These are phyloP conservation scores for Mycena capillaripes DNA, from an alignment of 768 basidiomycete genomes.

Conservation along the genomic window DNA sequence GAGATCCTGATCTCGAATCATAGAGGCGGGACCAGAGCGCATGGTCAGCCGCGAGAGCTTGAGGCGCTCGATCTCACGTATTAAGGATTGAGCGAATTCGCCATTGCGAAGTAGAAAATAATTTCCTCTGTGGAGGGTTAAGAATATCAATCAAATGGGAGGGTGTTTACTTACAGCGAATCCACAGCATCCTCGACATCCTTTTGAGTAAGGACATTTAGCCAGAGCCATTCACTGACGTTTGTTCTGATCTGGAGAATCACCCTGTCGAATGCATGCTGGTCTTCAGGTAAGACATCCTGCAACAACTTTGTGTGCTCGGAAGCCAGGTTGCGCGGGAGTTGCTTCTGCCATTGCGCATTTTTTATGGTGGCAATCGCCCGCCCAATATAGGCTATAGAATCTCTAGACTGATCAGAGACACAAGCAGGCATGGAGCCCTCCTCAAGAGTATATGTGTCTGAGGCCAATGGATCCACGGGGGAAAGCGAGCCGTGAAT, in stretches of 20 bases:
- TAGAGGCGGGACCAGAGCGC: conserved; percentile 72
- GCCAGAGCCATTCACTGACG: conserved; percentile 95
- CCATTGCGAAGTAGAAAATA: conserved; percentile 93
- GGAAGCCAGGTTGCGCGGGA: conserved; percentile 75
- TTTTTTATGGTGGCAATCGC: conserved; percentile 88
- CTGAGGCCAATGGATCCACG: conserved; percentile 76
- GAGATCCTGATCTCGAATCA: conserved; percentile 93
- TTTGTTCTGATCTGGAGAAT: conserved; percentile 83
- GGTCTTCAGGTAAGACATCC: conserved; percentile 79
- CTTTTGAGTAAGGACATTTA: conserved; percentile 85
- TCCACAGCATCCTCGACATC: conserved; percentile 90
- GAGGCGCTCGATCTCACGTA: conserved; percentile 88
- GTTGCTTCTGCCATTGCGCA: conserved; percentile 83
- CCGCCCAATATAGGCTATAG: conserved; percentile 89
- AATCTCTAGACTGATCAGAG: conserved; percentile 78
- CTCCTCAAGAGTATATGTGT: conserved; percentile 69
- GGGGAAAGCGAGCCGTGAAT: conserved; percentile 82
- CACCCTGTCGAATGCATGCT: conserved; percentile 80
- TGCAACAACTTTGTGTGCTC: conserved; percentile 78
- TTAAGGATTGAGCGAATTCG: conserved; percentile 87
- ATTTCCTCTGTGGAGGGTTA: conserved; percentile 69
- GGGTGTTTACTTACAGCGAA: conserved; percentile 72
- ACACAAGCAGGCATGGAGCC: conserved; percentile 84
- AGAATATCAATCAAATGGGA: conserved; percentile 4
- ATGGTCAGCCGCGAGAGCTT: conserved; percentile 83